Percentiles rank a stretch among this genome's conserved stretches.
Evolutionary conservation across 169 alveolate genomes (phyloP).

Genomic region (Cyclospora cayetanensis): DNA sequence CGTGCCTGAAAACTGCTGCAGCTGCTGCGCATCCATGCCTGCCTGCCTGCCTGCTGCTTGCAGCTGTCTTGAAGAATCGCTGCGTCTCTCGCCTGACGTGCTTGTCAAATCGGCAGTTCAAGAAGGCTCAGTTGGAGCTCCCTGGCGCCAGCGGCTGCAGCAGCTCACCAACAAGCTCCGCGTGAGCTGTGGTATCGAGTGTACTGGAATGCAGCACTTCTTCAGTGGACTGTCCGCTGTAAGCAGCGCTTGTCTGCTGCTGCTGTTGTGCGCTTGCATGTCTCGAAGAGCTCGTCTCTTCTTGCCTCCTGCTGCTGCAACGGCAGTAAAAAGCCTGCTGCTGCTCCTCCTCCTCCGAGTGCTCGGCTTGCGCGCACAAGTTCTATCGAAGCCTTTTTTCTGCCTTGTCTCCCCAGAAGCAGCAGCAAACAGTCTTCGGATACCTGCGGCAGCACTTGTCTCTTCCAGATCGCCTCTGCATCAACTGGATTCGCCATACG

Average conservation of each 20-base stretch:
- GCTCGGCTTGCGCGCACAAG: background rate
- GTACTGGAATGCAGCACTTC: background rate
- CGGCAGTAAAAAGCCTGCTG: no score
- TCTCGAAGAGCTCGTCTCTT: background rate
- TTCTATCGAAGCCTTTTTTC: background rate
- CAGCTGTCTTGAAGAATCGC: slow-evolving; percentile 29
- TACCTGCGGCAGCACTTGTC: slow-evolving; percentile 13
- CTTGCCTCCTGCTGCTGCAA: background rate
- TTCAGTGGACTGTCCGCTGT: slow-evolving; percentile 26
- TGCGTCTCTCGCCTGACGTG: background rate
- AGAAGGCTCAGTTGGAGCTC: background rate
- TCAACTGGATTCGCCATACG: slow-evolving; percentile 11
- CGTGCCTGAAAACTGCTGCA: no score
- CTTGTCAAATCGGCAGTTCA: background rate
- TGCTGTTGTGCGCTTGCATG: background rate
- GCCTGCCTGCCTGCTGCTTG: background rate
- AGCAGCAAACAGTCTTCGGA: slow-evolving; percentile 4
- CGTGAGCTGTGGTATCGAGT: slow-evolving; percentile 18
- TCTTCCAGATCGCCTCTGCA: slow-evolving; percentile 10
- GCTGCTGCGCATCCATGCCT: no score
- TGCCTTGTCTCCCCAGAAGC: background rate
- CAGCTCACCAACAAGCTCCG: slow-evolving; percentile 42
- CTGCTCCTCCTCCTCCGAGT: background rate
- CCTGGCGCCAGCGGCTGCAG: background rate
- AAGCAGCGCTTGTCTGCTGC: background rate